Evolutionary conservation across 2,329 filamentous ascomycete genomes (phyloP), one percentile per base, ranked within the genome.

Genomic region (Dothidotthia symphoricarpi): DNA sequence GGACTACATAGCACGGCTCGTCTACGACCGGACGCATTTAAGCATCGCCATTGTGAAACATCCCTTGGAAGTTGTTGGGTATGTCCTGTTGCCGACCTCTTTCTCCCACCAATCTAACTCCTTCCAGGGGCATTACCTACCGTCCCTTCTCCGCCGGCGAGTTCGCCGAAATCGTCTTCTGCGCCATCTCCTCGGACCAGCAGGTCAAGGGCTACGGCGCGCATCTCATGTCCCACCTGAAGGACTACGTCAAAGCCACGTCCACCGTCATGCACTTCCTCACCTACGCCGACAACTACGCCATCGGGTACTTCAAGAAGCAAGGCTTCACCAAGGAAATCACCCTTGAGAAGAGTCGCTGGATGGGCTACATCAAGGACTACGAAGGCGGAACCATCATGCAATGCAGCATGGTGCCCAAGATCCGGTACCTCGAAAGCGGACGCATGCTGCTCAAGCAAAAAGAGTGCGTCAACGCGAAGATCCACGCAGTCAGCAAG

Each of bases 321-420:
- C 93, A 98, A 65, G 93, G 93, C 0, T 98, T 98, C 62, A 97
- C 93, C 2, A 98, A 98, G 66, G 91, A 98, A 57, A 97, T 98
- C 49, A 95, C 90, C 0, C 80, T 98, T 1, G 86, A 93, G 42
- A 86, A 83, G 57, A 82, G 84, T 2, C 83, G 88, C 3, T 98
- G 93, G 93, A 97, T 97, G 93, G 93, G 93, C 3, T 98, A 97
- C 59, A 98, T 98, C 73, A 98, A 98, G 65, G 93, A 98, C 65
- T 98, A 98, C 66, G 93, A 98, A 69, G 93, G 93, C 41, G 93
- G 93, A 41, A 98, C 93, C 0, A 95, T 98, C 45, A 98, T 98
- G 93, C 93, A 98, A 71, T 98, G 93, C 62, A 88, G 86, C 35
- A 97, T 98, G 93, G 78, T 98, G 14, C 91, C 91, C 6, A 86